These are phyloP conservation scores for Epichloe typhina DNA, from an alignment of 2,329 filamentous ascomycete genomes.

Conservation along the genomic window DNA sequence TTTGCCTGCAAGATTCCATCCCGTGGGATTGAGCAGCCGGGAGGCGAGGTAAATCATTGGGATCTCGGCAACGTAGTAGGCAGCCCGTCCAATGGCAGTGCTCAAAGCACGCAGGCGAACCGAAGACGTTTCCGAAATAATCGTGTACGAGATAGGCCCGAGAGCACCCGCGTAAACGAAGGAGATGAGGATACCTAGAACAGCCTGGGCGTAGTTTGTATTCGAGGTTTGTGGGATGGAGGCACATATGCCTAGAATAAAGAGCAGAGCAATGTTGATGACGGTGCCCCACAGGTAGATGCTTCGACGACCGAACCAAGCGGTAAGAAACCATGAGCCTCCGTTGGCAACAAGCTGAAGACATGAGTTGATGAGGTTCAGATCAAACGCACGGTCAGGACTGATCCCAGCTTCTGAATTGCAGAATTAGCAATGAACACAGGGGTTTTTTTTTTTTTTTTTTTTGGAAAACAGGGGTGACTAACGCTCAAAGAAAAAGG, in stretches of 20 bases:
- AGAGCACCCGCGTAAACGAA: conserved; percentile 23
- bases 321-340: conserved; percentile 20
- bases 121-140: conserved; percentile 29
- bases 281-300: conserved; percentile 25
- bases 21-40: conserved; percentile 24
- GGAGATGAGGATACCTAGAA: conserved; percentile 25
- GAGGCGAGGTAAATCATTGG: conserved; percentile 27
- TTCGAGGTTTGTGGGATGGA: conserved; percentile 17
- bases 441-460: neutral
- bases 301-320: conserved; percentile 26
- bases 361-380: conserved; percentile 16
- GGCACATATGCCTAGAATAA: conserved; percentile 23
- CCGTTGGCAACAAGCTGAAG: conserved; percentile 21
- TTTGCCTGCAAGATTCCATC: conserved; percentile 28
- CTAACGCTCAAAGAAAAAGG: conserved; percentile 40
- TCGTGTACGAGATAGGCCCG: conserved; percentile 27
- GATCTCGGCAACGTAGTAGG: conserved; percentile 28
- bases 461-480: neutral
- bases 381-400: conserved; percentile 11
- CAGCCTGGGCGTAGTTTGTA: conserved; percentile 25
- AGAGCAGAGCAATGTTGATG: conserved; percentile 20
- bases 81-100: conserved; percentile 24
- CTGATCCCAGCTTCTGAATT: conserved; percentile 10
- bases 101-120: conserved; percentile 27
- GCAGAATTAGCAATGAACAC: neutral